Evolutionary conservation across 2,329 filamentous ascomycete species (phyloP).

Genomic region (Orbilia ellipsospora): DNA sequence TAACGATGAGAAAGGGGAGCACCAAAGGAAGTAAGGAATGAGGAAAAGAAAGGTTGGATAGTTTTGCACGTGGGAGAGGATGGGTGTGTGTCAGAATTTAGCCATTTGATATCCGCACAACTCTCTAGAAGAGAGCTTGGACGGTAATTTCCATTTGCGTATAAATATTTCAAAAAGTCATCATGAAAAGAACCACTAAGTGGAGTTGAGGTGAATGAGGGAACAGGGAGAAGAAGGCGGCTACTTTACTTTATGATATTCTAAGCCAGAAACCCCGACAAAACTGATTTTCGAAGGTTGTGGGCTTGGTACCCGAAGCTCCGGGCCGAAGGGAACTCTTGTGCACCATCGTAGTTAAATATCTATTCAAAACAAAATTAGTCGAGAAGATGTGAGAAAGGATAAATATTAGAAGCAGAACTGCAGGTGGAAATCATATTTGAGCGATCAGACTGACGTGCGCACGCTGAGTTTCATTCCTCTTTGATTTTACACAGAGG

Average conservation of each 20-base stretch:
- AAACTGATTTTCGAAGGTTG: no score
- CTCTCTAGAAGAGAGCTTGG: conserved; percentile 74
- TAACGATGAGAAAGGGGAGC: no score
- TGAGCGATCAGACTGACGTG: conserved; percentile 60
- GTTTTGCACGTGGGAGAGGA: conserved; percentile 35
- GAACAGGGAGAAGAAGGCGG: background rate
- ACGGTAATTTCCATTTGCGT: conserved; percentile 94
- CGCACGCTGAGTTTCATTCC: conserved; percentile 78
- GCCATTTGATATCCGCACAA: conserved; percentile 86
- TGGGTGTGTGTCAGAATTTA: conserved; percentile 75
- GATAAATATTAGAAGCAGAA: background rate
- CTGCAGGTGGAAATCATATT: background rate
- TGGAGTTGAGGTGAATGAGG: conserved; percentile 8
- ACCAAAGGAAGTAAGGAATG: no score
- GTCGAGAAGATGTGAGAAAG: no score
- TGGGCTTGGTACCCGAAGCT: no score
- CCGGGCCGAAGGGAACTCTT: no score
- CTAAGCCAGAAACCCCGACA: background rate
- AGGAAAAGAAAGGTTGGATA: no score
- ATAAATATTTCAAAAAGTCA: conserved; percentile 72
- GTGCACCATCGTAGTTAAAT: no score
- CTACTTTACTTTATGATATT: background rate
- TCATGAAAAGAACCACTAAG: conserved; percentile 64
- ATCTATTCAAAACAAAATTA: no score
- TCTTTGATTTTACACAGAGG: conserved; percentile 66